Evolutionary conservation across 192 early-diverging fungal genomes (phyloP).

Genomic region (Backusella luteola): DNA sequence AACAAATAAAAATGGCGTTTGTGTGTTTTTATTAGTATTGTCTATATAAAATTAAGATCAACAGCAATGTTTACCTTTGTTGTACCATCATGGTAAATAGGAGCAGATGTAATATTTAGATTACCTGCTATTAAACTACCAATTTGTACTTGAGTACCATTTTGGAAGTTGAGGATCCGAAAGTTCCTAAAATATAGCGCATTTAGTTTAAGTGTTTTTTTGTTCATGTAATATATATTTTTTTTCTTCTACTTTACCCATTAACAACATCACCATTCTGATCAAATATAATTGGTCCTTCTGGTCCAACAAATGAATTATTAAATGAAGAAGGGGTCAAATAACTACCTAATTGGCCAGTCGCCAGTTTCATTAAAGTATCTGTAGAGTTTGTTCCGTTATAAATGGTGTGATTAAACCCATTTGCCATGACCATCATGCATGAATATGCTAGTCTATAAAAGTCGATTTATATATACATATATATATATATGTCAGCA

Average conservation of each 20-base stretch:
- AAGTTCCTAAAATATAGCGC: constrained; percentile 32
- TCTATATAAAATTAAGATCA: background rate
- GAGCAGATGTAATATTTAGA: constrained; percentile 38
- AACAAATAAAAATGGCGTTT: background rate
- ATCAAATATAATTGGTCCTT: constrained; percentile 47
- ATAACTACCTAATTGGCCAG: constrained; percentile 34
- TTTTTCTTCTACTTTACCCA: constrained; percentile 24
- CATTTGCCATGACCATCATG: constrained; percentile 49
- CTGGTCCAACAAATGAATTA: constrained; percentile 43
- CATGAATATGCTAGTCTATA: constrained; percentile 47
- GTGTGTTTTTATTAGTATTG: background rate
- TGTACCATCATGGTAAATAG: constrained; percentile 51
- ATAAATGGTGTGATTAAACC: constrained; percentile 41
- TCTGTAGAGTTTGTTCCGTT: constrained; percentile 30
- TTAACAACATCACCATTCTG: constrained; percentile 41
- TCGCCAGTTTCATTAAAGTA: constrained; percentile 22
- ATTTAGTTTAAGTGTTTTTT: background rate
- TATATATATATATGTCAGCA: background rate
- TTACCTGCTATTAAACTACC: constrained; percentile 41
- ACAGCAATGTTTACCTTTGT: constrained; percentile 14
- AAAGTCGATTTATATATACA: background rate
- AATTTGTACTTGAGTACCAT: constrained; percentile 32
- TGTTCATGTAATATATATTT: background rate
- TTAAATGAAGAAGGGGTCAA: constrained; percentile 43
- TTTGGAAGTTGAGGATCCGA: constrained; percentile 44